These are phyloP conservation scores for Talaromyces islandicus DNA, from an alignment of 2,329 filamentous ascomycete species.

Conservation along the genomic window DNA sequence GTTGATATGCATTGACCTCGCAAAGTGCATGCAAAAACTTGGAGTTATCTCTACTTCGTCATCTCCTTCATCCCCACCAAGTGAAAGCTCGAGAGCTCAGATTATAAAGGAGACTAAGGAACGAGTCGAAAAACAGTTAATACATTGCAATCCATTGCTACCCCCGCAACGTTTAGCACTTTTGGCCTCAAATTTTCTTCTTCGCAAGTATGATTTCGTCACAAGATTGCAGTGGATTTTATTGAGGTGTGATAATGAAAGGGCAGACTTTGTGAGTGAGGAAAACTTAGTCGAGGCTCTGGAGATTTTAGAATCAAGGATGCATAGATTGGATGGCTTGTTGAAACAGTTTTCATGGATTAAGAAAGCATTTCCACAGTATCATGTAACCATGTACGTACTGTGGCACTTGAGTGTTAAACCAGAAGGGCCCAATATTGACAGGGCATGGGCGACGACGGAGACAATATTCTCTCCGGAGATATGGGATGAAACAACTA, in stretches of 20 bases:
- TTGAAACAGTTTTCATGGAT: constrained; percentile 24
- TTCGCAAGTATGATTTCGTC: background rate
- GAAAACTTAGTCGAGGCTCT: background rate
- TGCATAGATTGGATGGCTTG: background rate
- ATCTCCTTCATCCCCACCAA: background rate
- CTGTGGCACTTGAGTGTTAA: constrained; percentile 40
- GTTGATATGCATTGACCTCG: background rate
- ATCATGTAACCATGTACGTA: constrained; percentile 39
- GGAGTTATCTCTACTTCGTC: background rate
- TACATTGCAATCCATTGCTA: background rate
- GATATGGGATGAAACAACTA: background rate
- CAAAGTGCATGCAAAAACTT: background rate
- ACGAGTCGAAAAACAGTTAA: background rate
- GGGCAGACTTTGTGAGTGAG: background rate
- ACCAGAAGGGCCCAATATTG: constrained; percentile 24
- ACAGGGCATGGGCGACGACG: constrained; percentile 27
- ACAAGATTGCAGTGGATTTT: background rate
- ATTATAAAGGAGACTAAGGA: background rate
- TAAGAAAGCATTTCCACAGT: constrained; percentile 37
- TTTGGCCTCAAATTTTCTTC: background rate
- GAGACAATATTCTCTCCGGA: background rate
- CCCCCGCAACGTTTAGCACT: background rate
- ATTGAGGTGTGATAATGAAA: background rate
- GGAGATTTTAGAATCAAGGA: background rate
- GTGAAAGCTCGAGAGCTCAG: background rate